phyloP scores from a whole-genome alignment of 495 filamentous ascomycete genomes.

The Acidiella bohemica region DNA sequence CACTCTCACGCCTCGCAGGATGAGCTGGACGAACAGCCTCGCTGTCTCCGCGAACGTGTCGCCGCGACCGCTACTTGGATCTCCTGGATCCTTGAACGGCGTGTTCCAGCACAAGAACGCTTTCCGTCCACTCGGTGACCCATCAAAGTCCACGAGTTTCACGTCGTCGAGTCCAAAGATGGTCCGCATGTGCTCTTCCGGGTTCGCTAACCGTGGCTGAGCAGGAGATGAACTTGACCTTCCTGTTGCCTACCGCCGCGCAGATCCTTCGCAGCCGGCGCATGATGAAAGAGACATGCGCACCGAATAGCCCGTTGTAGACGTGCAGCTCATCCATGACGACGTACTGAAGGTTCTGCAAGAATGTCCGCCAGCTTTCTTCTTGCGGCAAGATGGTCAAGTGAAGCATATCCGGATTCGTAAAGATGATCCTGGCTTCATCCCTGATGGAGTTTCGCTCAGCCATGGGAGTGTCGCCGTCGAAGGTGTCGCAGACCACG shows the following conservation, averaged over 20 bases:
- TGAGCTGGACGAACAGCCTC: slow-evolving; percentile 76
- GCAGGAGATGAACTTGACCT: slow-evolving; percentile 89
- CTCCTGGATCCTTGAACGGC: slow-evolving; percentile 78
- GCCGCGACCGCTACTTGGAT: slow-evolving; percentile 74
- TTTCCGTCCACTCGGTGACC: slow-evolving; percentile 84
- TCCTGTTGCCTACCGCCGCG: slow-evolving; percentile 76
- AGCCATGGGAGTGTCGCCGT: slow-evolving; percentile 81
- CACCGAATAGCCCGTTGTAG: slow-evolving; percentile 89
- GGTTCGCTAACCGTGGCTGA: slow-evolving; percentile 96
- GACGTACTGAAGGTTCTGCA: slow-evolving; percentile 81
- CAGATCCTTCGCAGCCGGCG: slow-evolving; percentile 76
- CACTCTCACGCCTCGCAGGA: slow-evolving; percentile 77
- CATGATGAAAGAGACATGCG: slow-evolving; percentile 93
- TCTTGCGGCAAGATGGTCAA: slow-evolving; percentile 89
- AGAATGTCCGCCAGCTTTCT: slow-evolving; percentile 72
- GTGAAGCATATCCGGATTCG: slow-evolving; percentile 97
- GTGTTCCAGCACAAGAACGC: slow-evolving; percentile 98
- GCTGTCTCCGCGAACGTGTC: slow-evolving; percentile 74
- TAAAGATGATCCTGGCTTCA: slow-evolving; percentile 87
- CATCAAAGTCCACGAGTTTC: slow-evolving; percentile 73
- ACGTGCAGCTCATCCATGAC: slow-evolving; percentile 77
- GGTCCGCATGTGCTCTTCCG: slow-evolving; percentile 77
- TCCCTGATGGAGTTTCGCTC: slow-evolving; percentile 71
- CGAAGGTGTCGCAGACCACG: slow-evolving; percentile 78
- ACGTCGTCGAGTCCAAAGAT: slow-evolving; percentile 83